Evolutionary conservation across 345 rosid genomes (phyloP).

Genomic region (Balakata baccata): DNA sequence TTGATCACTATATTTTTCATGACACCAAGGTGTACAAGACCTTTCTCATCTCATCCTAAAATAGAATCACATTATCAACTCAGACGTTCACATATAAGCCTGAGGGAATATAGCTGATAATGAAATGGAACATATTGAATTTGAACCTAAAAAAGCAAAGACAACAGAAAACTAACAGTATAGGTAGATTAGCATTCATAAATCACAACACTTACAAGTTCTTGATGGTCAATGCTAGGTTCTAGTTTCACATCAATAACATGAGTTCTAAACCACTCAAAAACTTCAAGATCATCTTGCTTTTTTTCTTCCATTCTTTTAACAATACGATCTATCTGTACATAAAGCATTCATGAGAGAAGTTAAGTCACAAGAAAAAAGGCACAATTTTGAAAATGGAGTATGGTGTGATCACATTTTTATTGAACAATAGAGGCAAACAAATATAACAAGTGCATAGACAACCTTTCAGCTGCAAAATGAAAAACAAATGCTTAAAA

Average conservation of each 20-base stretch:
- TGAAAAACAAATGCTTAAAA: neutral
- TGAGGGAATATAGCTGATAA: neutral
- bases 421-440: neutral
- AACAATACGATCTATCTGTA: slow-evolving; percentile 49
- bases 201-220: slow-evolving; percentile 57
- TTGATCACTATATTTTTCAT: neutral
- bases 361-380: slow-evolving; percentile 7
- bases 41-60: neutral
- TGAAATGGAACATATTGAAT: neutral
- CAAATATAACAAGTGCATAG: neutral
- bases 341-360: neutral
- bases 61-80: neutral
- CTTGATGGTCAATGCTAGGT: slow-evolving; percentile 65
- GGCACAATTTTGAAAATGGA: neutral
- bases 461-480: neutral
- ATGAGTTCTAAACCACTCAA: slow-evolving; percentile 69
- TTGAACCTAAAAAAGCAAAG: neutral
- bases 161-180: neutral
- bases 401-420: neutral
- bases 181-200: neutral
- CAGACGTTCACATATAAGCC: neutral
- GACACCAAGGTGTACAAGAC: neutral
- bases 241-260: slow-evolving; percentile 74
- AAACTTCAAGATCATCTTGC: slow-evolving; percentile 47
- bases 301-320: slow-evolving; percentile 72